Conservation (phyloP, 768 basidiomycete species). For the Butyriboletus loyo region DNA sequence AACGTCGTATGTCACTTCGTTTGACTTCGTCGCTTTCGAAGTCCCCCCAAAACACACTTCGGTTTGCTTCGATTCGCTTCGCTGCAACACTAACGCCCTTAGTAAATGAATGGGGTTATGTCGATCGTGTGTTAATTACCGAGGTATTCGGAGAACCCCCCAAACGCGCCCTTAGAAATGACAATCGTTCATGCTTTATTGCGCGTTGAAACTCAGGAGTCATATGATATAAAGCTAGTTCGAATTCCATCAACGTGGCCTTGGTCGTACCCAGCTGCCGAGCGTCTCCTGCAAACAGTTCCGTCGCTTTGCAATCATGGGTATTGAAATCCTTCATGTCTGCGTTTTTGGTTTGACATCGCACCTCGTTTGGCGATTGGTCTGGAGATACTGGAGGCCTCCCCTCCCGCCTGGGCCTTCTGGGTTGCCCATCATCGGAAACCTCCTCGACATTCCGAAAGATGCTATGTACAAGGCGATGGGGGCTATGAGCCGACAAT, state of each 20-base stretch:
- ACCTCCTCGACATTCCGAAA: constrained; percentile 53
- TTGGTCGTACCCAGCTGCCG: neutral
- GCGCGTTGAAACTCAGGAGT: neutral
- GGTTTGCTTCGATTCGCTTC: too few species aligned
- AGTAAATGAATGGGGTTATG: too few species aligned
- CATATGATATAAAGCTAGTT: neutral
- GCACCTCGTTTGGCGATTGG: neutral
- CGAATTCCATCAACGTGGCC: neutral
- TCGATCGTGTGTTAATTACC: too few species aligned
- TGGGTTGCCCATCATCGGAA: constrained; percentile 45
- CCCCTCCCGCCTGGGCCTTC: constrained; percentile 11
- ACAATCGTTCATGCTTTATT: neutral
- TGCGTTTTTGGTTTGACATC: constrained; percentile 12
- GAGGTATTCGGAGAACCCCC: too few species aligned
- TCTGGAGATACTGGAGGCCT: neutral
- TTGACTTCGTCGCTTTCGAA: too few species aligned
- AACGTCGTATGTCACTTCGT: too few species aligned
- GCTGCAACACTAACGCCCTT: too few species aligned
- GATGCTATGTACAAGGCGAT: constrained; percentile 50
- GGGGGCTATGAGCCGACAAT: constrained; percentile 37
- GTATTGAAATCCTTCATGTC: neutral
- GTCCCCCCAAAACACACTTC: too few species aligned
- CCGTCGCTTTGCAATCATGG: neutral
- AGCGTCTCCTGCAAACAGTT: neutral
- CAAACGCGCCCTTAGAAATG: neutral